A percentile compares a stretch with the other conserved stretches of the same genome.
Evolutionary conservation across 257 asterid species (phyloP).

Genomic region (Forsythia viridissima): DNA sequence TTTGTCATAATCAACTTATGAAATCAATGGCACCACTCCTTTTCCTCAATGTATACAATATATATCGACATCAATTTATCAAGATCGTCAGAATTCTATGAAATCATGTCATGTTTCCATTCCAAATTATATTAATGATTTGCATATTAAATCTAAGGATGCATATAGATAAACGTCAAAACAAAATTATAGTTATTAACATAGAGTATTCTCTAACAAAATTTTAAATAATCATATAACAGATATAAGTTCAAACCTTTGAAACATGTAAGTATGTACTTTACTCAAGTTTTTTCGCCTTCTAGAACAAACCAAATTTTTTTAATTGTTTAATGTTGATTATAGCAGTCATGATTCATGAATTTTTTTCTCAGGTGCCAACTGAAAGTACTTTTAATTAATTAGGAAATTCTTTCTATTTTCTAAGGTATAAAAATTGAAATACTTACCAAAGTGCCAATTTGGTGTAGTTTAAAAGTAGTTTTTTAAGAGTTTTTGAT

Average conservation of each 20-base stretch:
- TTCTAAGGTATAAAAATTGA: not conserved
- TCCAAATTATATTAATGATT: not conserved
- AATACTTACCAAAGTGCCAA: not conserved
- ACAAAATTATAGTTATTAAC: too few species aligned
- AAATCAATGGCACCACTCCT: too few species aligned
- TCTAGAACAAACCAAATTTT: too few species aligned
- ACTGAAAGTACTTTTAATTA: not conserved
- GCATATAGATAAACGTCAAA: not conserved
- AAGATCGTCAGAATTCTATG: not conserved
- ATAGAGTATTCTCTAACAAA: too few species aligned
- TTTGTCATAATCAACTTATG: not conserved
- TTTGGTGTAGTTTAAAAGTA: too few species aligned
- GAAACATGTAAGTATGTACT: not conserved
- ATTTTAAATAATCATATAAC: too few species aligned
- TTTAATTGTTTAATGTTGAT: not conserved
- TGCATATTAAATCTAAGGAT: not conserved
- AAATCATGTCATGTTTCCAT: not conserved
- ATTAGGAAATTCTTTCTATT: not conserved
- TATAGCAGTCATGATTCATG: not conserved
- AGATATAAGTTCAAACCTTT: not conserved
- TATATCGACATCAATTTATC: too few species aligned
- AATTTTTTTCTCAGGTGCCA: not conserved
- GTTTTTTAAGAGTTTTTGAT: too few species aligned
- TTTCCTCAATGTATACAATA: not conserved
- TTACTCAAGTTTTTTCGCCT: not conserved